These are phyloP conservation scores for Dipodascus albidus DNA, from an alignment of 805 yeast genomes.

Conservation along the genomic window DNA sequence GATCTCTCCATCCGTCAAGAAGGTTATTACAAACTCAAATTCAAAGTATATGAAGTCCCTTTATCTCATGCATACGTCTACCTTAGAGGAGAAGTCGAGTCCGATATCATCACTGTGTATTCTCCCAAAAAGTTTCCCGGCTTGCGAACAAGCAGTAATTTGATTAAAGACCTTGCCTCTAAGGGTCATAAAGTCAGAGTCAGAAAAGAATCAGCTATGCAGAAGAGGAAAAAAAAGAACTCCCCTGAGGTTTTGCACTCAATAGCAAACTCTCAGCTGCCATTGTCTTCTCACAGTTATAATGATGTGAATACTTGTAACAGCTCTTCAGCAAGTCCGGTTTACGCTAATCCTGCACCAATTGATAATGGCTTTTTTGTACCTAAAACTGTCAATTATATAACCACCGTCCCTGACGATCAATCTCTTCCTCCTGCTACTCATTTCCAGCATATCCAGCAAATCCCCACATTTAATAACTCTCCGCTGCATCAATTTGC, in stretches of 20 bases:
- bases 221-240: constrained; percentile 1
- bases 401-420: constrained; percentile 8
- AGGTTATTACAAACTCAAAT: constrained; percentile 22
- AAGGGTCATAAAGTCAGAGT: constrained; percentile 23
- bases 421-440: background rate
- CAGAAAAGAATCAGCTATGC: constrained; percentile 15
- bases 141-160: constrained; percentile 20
- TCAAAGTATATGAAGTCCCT: constrained; percentile 21
- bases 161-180: constrained; percentile 22
- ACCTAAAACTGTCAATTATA: constrained; percentile 2
- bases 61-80: constrained; percentile 10
- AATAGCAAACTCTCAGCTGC: constrained; percentile 11
- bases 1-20: constrained; percentile 26
- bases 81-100: constrained; percentile 14
- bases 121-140: constrained; percentile 27
- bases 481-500: background rate
- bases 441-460: background rate
- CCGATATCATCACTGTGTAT: constrained; percentile 20
- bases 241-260: constrained; percentile 9
- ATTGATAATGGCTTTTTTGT: constrained; percentile 2
- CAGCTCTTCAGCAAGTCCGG: constrained; percentile 5
- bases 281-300: constrained; percentile 9
- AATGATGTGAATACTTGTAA: constrained; percentile 3
- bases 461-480: background rate
- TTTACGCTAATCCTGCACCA: constrained; percentile 5